Evolutionary conservation across 1,284 basidiomycete genomes (phyloP).

Genomic region (Singerocomus inundabilis): DNA sequence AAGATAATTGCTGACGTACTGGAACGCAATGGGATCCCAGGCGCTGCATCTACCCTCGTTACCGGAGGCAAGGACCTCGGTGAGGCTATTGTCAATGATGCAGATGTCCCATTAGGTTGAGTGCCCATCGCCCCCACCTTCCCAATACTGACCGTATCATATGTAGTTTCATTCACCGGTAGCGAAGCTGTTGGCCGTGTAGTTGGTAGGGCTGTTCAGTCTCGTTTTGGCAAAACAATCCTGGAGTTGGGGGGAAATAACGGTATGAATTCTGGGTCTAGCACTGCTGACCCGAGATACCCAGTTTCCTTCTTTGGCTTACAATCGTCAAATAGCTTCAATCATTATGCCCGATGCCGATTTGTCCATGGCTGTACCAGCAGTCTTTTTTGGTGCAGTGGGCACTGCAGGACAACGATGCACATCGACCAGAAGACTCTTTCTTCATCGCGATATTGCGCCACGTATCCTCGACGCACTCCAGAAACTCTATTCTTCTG

Average conservation of each 20-base stretch:
- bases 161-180: conserved; percentile 86
- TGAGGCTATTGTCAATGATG: conserved; percentile 72
- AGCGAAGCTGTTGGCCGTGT: conserved; percentile 84
- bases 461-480: conserved; percentile 74
- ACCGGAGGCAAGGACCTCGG: conserved; percentile 84
- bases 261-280: conserved; percentile 42
- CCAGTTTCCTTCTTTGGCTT: conserved; percentile 20
- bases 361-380: conserved; percentile 82
- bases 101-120: conserved; percentile 72
- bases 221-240: conserved; percentile 80
- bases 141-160: conserved; percentile 1
- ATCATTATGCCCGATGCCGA: conserved; percentile 94
- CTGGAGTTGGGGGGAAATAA: conserved; percentile 97
- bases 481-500: conserved; percentile 65
- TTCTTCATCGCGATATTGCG: conserved; percentile 82
- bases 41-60: conserved; percentile 80
- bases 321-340: conserved; percentile 54
- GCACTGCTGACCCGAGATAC: conserved; percentile 15
- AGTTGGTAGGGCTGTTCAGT: conserved; percentile 80
- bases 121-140: neutral
- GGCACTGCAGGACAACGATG: conserved; percentile 95
- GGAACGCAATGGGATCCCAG: conserved; percentile 79
- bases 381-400: conserved; percentile 91
- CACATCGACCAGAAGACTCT: conserved; percentile 88
- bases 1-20: too few species aligned